Evolutionary conservation across 83 land plant genomes (phyloP), one percentile per base, ranked within the genome.

Genomic region (Isoetes engelmannii): DNA sequence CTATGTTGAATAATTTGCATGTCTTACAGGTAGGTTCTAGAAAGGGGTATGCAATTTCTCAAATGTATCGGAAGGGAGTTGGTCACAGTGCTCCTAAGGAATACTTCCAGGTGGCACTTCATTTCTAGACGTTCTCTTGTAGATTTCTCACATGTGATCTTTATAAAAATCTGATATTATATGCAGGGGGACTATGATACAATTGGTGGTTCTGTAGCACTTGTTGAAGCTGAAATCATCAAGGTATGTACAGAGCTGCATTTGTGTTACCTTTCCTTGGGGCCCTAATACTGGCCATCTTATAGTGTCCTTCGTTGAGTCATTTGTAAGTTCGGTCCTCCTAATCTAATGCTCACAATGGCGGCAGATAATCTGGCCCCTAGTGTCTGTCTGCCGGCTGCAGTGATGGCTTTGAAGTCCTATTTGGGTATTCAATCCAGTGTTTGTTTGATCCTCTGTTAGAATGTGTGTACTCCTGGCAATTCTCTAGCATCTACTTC

Each of bases 121-220:
- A 28, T 28, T 28, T 0, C 37, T 28, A 28, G 37, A 28, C 77
- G 89, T 69, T 72, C 90, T 57, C 98, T 96, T 49, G 83, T 80
- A 58, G 86, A 81, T 21, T 93, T 72, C 63, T 84, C 86, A 73
- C 96, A 90, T 82, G 92, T 72, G 47, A 3, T 75, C 7, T 15
- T 51, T 3, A 0, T 51, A 12, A 51, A 10, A 0, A 12, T 57
- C n/a, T n/a, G 9, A 7, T 6, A 6, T 10, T 54, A n/a, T 60
- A n/a, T 44, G 43, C 49, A 93, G 98, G 98, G 92, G 18, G 98
- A 93, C 77, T 93, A 87, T 82, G 96, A 90, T 69, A 82, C 90
- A 45, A 54, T 90, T 80, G 98, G 98, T 66, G 98, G 96, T 59
- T 77, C 85, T 58, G 63, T 77, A 15, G 75, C 83, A 63, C 57